Conservation (phyloP, 371 early-diverging fungal genomes). For the Syncephalastrum monosporum region DNA sequence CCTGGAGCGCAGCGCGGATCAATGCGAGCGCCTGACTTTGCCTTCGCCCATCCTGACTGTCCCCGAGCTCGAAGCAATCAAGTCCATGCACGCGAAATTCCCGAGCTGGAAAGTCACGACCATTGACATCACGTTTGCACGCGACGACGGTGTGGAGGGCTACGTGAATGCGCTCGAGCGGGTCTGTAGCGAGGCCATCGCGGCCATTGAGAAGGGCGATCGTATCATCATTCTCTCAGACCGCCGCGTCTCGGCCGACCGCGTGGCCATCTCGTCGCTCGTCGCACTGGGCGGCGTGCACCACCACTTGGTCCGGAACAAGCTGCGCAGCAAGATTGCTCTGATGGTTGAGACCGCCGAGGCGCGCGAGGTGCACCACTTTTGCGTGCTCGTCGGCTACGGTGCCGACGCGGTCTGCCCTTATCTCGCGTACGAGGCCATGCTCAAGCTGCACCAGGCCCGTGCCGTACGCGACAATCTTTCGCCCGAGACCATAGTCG, state of each 20-base stretch:
- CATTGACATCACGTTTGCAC: conserved; percentile 86
- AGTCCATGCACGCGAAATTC: conserved; percentile 58
- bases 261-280: conserved; percentile 85
- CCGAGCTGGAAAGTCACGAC: conserved; percentile 79
- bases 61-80: conserved; percentile 79
- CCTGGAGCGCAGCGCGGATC: conserved; percentile 76
- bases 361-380: conserved; percentile 96
- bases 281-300: conserved; percentile 96
- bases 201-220: conserved; percentile 78
- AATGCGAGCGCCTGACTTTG: conserved; percentile 77
- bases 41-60: conserved; percentile 85
- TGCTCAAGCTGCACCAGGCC: conserved; percentile 87
- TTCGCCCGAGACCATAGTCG: conserved; percentile 58
- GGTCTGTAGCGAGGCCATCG: conserved; percentile 78
- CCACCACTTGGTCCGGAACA: conserved; percentile 86
- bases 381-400: conserved; percentile 94
- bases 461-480: conserved; percentile 59
- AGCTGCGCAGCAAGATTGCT: conserved; percentile 86
- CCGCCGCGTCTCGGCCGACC: conserved; percentile 58
- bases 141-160: conserved; percentile 72
- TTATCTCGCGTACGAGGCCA: conserved; percentile 85
- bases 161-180: conserved; percentile 80
- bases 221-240: conserved; percentile 88
- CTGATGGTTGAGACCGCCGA: conserved; percentile 92
- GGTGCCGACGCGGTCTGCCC: conserved; percentile 97